Evolutionary conservation across 2,329 filamentous ascomycete genomes (phyloP).

Genomic region (Exophiala sp.): DNA sequence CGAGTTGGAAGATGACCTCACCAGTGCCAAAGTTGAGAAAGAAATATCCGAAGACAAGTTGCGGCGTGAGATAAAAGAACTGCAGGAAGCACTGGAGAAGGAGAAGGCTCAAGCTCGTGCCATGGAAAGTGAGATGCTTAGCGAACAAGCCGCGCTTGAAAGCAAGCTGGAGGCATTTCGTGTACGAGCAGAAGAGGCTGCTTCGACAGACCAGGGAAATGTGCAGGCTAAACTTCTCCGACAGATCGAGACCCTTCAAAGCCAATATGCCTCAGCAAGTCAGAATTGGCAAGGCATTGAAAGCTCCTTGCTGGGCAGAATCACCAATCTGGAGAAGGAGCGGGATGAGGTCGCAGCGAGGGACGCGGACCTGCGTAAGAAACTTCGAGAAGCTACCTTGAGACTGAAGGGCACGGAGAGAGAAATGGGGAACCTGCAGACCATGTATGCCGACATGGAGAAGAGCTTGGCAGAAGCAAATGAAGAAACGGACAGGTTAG

Average conservation of each 20-base stretch:
- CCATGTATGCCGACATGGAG: slow-evolving; percentile 37
- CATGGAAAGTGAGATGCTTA: slow-evolving; percentile 69
- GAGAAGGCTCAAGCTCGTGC: slow-evolving; percentile 64
- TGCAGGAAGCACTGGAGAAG: slow-evolving; percentile 66
- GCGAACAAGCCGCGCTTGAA: slow-evolving; percentile 72
- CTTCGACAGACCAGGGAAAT: slow-evolving; percentile 73
- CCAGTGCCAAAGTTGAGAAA: slow-evolving; percentile 65
- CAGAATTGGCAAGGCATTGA: slow-evolving; percentile 99
- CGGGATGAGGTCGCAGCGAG: slow-evolving; percentile 76
- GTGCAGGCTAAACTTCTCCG: slow-evolving; percentile 82
- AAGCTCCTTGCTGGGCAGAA: slow-evolving; percentile 69
- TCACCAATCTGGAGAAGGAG: slow-evolving; percentile 77
- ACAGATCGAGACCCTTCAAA: slow-evolving; percentile 92
- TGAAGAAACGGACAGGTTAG: slow-evolving; percentile 50
- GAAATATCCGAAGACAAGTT: slow-evolving; percentile 65
- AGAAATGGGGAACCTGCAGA: slow-evolving; percentile 64
- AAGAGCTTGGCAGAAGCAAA: slow-evolving; percentile 59
- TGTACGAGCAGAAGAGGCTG: slow-evolving; percentile 78
- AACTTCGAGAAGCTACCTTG: slow-evolving; percentile 73
- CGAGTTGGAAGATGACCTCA: slow-evolving; percentile 59
- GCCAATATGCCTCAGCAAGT: slow-evolving; percentile 86
- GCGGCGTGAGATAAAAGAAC: slow-evolving; percentile 61
- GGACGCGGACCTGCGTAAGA: slow-evolving; percentile 82
- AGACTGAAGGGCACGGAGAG: slow-evolving; percentile 68
- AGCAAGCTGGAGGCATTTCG: slow-evolving; percentile 85